phyloP scores from a whole-genome alignment of 129 eudicot genomes.

The Flaveria ramosissima region DNA sequence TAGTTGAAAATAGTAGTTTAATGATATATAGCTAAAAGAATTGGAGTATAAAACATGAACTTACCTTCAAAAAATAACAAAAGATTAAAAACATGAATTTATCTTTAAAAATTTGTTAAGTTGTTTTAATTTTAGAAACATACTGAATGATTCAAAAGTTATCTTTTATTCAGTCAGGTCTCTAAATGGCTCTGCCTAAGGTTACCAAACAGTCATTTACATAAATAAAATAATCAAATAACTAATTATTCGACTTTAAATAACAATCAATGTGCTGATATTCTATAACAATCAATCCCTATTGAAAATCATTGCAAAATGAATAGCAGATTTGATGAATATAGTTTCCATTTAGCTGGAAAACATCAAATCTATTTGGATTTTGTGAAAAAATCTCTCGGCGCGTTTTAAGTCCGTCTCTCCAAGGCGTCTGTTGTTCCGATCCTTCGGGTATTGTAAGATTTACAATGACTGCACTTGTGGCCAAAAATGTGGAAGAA shows the following conservation, averaged over 20 bases:
- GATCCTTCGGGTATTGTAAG: constrained; percentile 83
- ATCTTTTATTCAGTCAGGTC: too few species aligned
- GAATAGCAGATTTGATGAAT: not conserved
- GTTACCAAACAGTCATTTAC: too few species aligned
- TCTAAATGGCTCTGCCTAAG: too few species aligned
- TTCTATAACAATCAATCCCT: not conserved
- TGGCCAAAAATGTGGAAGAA: constrained; percentile 77
- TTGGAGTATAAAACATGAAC: too few species aligned
- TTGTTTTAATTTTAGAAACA: too few species aligned
- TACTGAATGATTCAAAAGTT: too few species aligned
- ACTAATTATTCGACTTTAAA: not conserved
- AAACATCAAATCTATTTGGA: not conserved
- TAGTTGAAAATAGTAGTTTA: too few species aligned
- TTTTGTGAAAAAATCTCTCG: not conserved
- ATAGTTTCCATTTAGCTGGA: not conserved
- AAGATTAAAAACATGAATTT: too few species aligned
- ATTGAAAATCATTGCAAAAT: not conserved
- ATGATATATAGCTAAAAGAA: too few species aligned
- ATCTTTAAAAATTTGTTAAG: too few species aligned
- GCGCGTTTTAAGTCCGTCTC: constrained; percentile 4
- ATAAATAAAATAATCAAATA: too few species aligned
- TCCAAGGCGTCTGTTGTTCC: constrained; percentile 32
- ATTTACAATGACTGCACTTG: constrained; percentile 76
- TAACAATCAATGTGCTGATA: not conserved
- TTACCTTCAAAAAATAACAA: too few species aligned